Conservation (phyloP, 129 eudicot species). For the Lactuca saligna region DNA sequence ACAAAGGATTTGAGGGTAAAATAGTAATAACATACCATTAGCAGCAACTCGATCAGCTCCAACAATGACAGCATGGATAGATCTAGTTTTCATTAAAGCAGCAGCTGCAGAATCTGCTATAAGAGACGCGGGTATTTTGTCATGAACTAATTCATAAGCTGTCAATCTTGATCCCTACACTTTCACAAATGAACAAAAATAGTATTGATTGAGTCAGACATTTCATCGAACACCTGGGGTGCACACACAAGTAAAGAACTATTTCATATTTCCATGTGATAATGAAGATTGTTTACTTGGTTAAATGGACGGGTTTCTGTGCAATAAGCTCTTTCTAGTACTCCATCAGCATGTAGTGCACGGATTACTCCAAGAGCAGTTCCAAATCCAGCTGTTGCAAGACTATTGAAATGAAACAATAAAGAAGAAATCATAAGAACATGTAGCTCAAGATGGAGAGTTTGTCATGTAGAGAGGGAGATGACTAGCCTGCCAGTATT, state of each 20-base stretch:
- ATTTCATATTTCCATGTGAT: not conserved
- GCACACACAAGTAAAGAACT: not conserved
- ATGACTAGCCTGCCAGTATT: slow-evolving; percentile 85
- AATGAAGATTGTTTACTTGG: slow-evolving; percentile 53
- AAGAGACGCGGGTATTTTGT: slow-evolving; percentile 87
- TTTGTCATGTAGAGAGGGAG: not conserved
- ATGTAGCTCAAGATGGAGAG: not conserved
- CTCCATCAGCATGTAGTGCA: slow-evolving; percentile 71
- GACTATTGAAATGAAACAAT: slow-evolving; percentile 37
- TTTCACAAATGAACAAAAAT: not conserved
- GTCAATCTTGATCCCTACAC: slow-evolving; percentile 93
- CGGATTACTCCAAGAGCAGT: slow-evolving; percentile 98
- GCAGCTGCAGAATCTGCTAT: slow-evolving; percentile 99
- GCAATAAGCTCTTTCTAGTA: slow-evolving; percentile 82
- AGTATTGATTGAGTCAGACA: not conserved
- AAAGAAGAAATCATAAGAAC: slow-evolving; percentile 14
- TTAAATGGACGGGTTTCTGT: slow-evolving; percentile 98
- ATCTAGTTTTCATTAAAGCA: slow-evolving; percentile 80
- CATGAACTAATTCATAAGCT: slow-evolving; percentile 92
- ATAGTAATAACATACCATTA: slow-evolving; percentile 51
- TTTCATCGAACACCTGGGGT: not conserved
- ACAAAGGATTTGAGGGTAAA: not conserved
- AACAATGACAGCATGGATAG: slow-evolving; percentile 80
- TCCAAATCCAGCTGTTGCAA: slow-evolving; percentile 99
- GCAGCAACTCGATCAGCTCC: slow-evolving; percentile 99